Evolutionary conservation across 1,284 basidiomycete species (phyloP), one percentile per base, ranked within the genome.

Genomic region (Cerrena zonata): DNA sequence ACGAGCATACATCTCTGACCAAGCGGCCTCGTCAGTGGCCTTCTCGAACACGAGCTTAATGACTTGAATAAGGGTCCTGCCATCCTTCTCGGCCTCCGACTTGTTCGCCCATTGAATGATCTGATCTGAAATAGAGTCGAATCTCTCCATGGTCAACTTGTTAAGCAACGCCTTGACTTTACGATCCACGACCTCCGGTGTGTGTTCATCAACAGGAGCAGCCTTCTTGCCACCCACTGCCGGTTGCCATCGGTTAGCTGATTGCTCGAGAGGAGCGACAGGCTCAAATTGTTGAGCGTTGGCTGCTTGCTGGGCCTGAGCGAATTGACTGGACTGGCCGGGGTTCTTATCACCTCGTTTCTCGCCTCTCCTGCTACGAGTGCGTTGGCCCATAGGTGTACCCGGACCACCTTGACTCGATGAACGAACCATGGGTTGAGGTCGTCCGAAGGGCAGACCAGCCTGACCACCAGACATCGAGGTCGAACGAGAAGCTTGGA

Each of bases 21-120:
- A 96, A 34, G 86, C 84, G 15, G 91, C 91, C 70, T 98, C 94
- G 69, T 96, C 58, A 0, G 60, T 63, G 3, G 94, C 94, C 77
- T 95, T 95, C 69, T 98, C 94, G 69, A 97, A 97, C 42, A 98
- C 91, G 49, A 97, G 85, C 58, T 87, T 85, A 71, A 96, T 97
- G 65, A 97, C 94, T 62, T 94, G 91, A 60, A 94, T 92, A 61
- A 98, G 80, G 1, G 94, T 96, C 55, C 89, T 82, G 2, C 94
- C 94, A 65, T 98, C 92, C 65, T 82, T 90, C 78, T 99, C 94
- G 59, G 86, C 80, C 70, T 87, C 84, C 5, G 90, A 93, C 74
- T 85, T 92, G 80, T 98, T 96, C 41, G 93, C 94, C 90, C 90
- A 97, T 89, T 48, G 45, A 48, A 63, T 63, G 48, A 63, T 59